These are phyloP conservation scores for Pseudogymnoascus verrucosus DNA, from an alignment of 2,329 filamentous ascomycete species.

Conservation along the genomic window DNA sequence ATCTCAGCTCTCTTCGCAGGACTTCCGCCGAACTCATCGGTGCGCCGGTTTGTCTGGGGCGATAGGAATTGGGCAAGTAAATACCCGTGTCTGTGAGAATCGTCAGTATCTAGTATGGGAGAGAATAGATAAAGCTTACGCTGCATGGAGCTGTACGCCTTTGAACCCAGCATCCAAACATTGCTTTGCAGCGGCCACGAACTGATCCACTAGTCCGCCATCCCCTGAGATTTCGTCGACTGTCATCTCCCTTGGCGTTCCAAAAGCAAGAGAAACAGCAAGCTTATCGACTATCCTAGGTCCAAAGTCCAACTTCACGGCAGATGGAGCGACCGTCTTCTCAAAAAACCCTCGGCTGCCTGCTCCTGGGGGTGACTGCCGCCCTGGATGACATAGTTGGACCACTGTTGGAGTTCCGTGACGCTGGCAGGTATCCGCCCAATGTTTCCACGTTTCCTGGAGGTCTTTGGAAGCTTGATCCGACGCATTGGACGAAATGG, in stretches of 20 bases:
- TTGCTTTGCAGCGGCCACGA: constrained; percentile 44
- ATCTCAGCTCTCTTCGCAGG: constrained; percentile 64
- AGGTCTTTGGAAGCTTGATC: constrained; percentile 15
- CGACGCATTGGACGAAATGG: background rate
- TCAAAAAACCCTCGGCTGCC: constrained; percentile 30
- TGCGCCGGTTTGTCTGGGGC: constrained; percentile 58
- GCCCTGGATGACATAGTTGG: constrained; percentile 41
- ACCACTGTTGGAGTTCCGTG: constrained; percentile 34
- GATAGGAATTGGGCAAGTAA: constrained; percentile 63
- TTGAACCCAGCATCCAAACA: constrained; percentile 42
- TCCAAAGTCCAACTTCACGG: constrained; percentile 37
- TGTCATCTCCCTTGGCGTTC: constrained; percentile 50
- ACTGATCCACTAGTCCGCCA: constrained; percentile 41
- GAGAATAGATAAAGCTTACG: constrained; percentile 27
- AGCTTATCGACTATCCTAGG: constrained; percentile 28
- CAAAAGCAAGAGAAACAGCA: constrained; percentile 34
- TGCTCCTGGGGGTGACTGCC: constrained; percentile 35
- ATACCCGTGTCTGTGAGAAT: constrained; percentile 53
- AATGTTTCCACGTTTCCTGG: constrained; percentile 32
- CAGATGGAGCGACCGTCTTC: constrained; percentile 37
- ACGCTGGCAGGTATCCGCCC: constrained; percentile 27
- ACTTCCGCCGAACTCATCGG: constrained; percentile 58
- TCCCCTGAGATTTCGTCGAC: constrained; percentile 38
- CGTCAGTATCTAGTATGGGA: background rate
- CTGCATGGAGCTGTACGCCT: constrained; percentile 46